These are phyloP conservation scores for Isatis lusitanica DNA, from an alignment of 441 rosid species.

Conservation along the genomic window DNA sequence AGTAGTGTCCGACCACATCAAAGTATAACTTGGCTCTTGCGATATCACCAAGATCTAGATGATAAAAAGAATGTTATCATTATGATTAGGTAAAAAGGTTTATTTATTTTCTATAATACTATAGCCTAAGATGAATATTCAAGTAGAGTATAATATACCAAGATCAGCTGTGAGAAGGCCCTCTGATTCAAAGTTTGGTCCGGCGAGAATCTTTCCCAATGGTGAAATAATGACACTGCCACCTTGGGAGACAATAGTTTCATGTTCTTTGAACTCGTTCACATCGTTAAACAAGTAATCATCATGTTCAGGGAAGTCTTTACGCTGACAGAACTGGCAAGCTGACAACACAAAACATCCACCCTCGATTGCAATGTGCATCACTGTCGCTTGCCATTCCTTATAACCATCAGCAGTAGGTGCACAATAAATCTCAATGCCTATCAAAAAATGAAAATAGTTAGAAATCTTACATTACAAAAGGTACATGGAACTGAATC, in stretches of 20 bases:
- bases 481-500: no score
- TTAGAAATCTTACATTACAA: no score
- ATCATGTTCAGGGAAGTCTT: slow-evolving; percentile 78
- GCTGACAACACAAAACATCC: slow-evolving; percentile 90
- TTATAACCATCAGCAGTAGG: slow-evolving; percentile 79
- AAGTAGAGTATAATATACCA: slow-evolving; percentile 46
- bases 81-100: background rate
- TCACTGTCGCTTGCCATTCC: slow-evolving; percentile 77
- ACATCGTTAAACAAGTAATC: slow-evolving; percentile 57
- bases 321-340: slow-evolving; percentile 71
- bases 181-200: slow-evolving; percentile 84
- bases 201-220: slow-evolving; percentile 71
- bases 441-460: slow-evolving; percentile 18
- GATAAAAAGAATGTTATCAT: background rate
- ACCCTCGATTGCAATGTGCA: slow-evolving; percentile 83
- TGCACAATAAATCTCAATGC: slow-evolving; percentile 83
- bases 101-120: background rate
- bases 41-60: slow-evolving; percentile 77
- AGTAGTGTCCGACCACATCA: slow-evolving; percentile 84
- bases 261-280: slow-evolving; percentile 49
- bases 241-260: slow-evolving; percentile 69
- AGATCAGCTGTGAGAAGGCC: slow-evolving; percentile 77
- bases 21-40: slow-evolving; percentile 77
- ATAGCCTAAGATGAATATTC: background rate
- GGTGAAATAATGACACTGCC: slow-evolving; percentile 90